Evolutionary conservation across 768 basidiomycete genomes (phyloP).

Genomic region (Trametes sanguinea): DNA sequence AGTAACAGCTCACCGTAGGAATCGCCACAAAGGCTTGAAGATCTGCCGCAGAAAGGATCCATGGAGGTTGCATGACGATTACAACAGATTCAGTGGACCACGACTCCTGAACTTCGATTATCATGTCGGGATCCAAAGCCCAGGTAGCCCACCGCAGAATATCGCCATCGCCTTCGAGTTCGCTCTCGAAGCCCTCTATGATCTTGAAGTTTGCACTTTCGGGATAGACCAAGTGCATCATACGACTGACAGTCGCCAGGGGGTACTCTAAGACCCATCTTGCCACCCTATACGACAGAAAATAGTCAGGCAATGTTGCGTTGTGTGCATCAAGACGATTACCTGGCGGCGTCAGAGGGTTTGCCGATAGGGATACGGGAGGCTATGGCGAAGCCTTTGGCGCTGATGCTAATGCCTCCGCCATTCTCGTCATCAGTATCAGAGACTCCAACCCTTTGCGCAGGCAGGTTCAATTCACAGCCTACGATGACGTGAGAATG

Average conservation of each 20-base stretch:
- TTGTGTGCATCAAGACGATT: constrained; percentile 9
- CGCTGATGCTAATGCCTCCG: constrained; percentile 30
- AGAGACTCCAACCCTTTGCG: constrained; percentile 33
- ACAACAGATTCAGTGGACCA: constrained; percentile 24
- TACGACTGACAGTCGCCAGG: constrained; percentile 49
- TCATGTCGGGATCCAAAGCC: constrained; percentile 3
- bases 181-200: constrained; percentile 24
- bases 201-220: constrained; percentile 36
- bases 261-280: constrained; percentile 55
- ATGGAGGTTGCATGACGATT: constrained; percentile 43
- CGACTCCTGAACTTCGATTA: constrained; percentile 13
- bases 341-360: constrained; percentile 48
- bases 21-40: constrained; percentile 34
- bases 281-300: constrained; percentile 38
- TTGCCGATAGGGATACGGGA: constrained; percentile 30
- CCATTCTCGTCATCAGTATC: constrained; percentile 37
- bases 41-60: constrained; percentile 39
- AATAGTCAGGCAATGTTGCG: no score
- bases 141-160: constrained; percentile 26
- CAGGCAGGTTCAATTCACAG: constrained; percentile 40
- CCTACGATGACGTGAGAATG: constrained; percentile 36
- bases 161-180: constrained; percentile 26
- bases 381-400: constrained; percentile 21
- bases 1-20: constrained; percentile 17
- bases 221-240: constrained; percentile 37